Conservation (phyloP, 2,329 filamentous ascomycete genomes). For the Epichloe sp. region DNA sequence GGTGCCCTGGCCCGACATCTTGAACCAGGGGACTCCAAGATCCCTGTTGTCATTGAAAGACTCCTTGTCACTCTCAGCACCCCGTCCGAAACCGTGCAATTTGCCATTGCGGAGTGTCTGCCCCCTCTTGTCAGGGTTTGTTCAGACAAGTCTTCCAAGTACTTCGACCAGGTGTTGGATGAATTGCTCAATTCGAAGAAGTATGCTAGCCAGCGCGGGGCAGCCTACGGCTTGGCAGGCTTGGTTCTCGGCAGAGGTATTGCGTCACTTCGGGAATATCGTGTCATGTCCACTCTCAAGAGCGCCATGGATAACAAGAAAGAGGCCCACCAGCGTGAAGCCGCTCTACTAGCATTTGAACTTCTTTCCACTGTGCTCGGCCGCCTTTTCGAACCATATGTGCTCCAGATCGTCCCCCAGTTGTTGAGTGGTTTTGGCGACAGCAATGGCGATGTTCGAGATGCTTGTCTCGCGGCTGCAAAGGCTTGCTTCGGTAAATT, state of each 20-base stretch:
- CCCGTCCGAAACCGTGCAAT: slow-evolving; percentile 92
- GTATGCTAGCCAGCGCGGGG: slow-evolving; percentile 84
- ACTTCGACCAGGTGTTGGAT: slow-evolving; percentile 69
- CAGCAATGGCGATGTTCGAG: slow-evolving; percentile 73
- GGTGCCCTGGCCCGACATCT: slow-evolving; percentile 85
- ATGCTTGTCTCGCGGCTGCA: slow-evolving; percentile 81
- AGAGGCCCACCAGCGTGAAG: slow-evolving; percentile 76
- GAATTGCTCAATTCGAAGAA: slow-evolving; percentile 77
- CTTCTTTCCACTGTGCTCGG: slow-evolving; percentile 77
- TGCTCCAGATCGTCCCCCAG: slow-evolving; percentile 89
- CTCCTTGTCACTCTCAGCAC: slow-evolving; percentile 80
- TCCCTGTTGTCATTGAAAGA: slow-evolving; percentile 77
- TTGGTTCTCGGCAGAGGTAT: slow-evolving; percentile 83
- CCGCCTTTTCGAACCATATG: slow-evolving; percentile 86
- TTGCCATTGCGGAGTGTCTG: slow-evolving; percentile 86
- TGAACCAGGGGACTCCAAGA: slow-evolving; percentile 68
- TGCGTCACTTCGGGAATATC: slow-evolving; percentile 65
- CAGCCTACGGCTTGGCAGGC: slow-evolving; percentile 87
- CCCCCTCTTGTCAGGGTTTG: slow-evolving; percentile 81
- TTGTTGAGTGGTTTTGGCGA: slow-evolving; percentile 84
- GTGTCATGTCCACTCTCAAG: slow-evolving; percentile 70
- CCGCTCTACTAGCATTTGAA: slow-evolving; percentile 81
- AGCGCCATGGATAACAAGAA: slow-evolving; percentile 91
- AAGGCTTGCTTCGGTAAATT: slow-evolving; percentile 89
- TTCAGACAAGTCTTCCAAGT: slow-evolving; percentile 62